phyloP scores from a whole-genome alignment of 257 asterid genomes.

The Solanum corneliomulleri region DNA sequence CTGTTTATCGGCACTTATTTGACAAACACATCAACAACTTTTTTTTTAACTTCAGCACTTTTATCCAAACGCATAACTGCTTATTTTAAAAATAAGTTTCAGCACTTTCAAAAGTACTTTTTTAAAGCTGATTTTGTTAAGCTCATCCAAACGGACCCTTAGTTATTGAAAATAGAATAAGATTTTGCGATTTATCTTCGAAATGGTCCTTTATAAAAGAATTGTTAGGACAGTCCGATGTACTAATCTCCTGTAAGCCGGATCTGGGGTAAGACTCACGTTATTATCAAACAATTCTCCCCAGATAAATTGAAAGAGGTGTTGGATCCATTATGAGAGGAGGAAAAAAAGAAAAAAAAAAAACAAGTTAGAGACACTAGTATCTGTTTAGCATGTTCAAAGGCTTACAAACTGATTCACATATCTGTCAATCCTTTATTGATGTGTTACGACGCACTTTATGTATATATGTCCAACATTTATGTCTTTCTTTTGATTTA shows the following conservation, averaged over 20 bases:
- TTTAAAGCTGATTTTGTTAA: no score
- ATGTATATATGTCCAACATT: neutral
- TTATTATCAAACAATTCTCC: neutral
- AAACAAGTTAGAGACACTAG: neutral
- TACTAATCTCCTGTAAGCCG: neutral
- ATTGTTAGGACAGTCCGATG: no score
- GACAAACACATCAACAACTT: no score
- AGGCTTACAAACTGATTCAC: constrained; percentile 32
- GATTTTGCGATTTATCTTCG: neutral
- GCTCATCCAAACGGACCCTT: no score
- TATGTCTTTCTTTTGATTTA: neutral
- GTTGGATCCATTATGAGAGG: neutral
- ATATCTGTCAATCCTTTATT: neutral
- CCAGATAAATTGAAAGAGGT: neutral
- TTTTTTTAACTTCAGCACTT: no score
- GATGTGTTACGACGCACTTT: neutral
- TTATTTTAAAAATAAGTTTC: no score
- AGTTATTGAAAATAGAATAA: neutral
- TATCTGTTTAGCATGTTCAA: constrained; percentile 44
- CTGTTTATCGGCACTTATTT: no score
- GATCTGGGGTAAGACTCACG: neutral
- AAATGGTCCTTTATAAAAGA: neutral
- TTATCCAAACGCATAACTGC: no score
- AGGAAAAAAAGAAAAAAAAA: neutral
- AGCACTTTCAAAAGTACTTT: no score